Evolutionary conservation across 2,329 filamentous ascomycete species (phyloP).

Genomic region (Trichoderma aggressivum): DNA sequence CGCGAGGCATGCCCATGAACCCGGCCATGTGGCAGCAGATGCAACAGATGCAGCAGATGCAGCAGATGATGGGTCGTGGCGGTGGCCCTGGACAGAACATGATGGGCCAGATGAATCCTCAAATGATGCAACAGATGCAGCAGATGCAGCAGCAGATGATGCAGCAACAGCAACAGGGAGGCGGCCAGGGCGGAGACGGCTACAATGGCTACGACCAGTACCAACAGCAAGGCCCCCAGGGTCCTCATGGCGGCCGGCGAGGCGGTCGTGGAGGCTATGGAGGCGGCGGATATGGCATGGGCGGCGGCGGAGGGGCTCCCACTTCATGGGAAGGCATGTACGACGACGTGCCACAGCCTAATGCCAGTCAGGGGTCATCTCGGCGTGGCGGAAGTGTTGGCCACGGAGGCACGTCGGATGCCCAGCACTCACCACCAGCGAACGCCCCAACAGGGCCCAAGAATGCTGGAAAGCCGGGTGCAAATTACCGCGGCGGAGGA

Average conservation of each 20-base stretch:
- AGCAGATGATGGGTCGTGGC: slow-evolving; percentile 48
- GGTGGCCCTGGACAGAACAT: slow-evolving; percentile 35
- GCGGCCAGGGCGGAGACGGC: slow-evolving; percentile 26
- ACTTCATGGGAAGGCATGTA: slow-evolving; percentile 98
- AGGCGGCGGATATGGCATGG: slow-evolving; percentile 27
- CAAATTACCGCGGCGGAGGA: slow-evolving; percentile 90
- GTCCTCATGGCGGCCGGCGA: slow-evolving; percentile 22
- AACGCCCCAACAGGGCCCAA: slow-evolving; percentile 88
- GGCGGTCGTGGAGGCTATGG: slow-evolving; percentile 28
- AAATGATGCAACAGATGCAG: slow-evolving; percentile 61
- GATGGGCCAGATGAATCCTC: slow-evolving; percentile 45
- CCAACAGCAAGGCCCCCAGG: slow-evolving; percentile 47
- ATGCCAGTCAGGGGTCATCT: slow-evolving; percentile 50
- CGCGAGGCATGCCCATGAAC: slow-evolving; percentile 68
- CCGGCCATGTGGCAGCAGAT: slow-evolving; percentile 73
- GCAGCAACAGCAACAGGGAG: slow-evolving; percentile 40
- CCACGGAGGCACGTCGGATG: slow-evolving; percentile 38
- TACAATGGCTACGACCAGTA: slow-evolving; percentile 36
- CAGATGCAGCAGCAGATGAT: slow-evolving; percentile 42
- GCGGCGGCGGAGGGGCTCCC: slow-evolving; percentile 58
- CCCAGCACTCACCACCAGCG: slow-evolving; percentile 48
- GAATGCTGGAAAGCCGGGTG: slow-evolving; percentile 87
- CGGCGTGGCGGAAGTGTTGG: slow-evolving; percentile 41
- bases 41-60: slow-evolving; percentile 73
- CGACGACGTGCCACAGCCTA: slow-evolving; percentile 86